These are phyloP conservation scores for Sechiopsis laciniata DNA, from an alignment of 306 rosid genomes.

Conservation along the genomic window DNA sequence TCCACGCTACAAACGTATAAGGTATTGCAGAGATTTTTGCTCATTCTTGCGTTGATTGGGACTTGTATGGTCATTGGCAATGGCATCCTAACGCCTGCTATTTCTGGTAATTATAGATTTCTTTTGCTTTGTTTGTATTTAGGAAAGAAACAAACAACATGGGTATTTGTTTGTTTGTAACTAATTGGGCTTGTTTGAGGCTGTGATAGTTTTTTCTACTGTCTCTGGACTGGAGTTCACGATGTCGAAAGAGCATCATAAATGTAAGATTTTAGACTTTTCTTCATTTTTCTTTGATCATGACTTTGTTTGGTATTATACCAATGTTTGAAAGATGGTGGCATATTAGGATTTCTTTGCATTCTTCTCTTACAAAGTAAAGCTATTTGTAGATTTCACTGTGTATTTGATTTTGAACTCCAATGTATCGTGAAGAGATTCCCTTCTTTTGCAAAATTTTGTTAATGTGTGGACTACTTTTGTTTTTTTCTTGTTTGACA, in stretches of 20 bases:
- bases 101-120: constrained; percentile 51
- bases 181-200: not conserved
- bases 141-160: not conserved
- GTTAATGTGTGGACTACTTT: not conserved
- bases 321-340: not conserved
- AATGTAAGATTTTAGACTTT: constrained; percentile 43
- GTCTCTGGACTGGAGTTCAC: constrained; percentile 85
- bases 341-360: not conserved
- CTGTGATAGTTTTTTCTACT: constrained; percentile 76
- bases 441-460: not conserved
- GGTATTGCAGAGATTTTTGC: constrained; percentile 66
- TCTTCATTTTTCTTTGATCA: not conserved
- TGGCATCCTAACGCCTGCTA: constrained; percentile 83
- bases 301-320: not conserved
- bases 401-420: not conserved
- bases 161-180: constrained; percentile 23
- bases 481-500: no score
- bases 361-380: not conserved
- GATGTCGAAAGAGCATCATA: constrained; percentile 62
- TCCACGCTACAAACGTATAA: constrained; percentile 51
- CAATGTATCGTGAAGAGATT: not conserved
- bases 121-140: not conserved
- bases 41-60: constrained; percentile 76
- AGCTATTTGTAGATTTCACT: not conserved
- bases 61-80: constrained; percentile 95